Evolutionary conservation across 306 rosid species (phyloP).

Genomic region (Elaeagnus macrophylla): DNA sequence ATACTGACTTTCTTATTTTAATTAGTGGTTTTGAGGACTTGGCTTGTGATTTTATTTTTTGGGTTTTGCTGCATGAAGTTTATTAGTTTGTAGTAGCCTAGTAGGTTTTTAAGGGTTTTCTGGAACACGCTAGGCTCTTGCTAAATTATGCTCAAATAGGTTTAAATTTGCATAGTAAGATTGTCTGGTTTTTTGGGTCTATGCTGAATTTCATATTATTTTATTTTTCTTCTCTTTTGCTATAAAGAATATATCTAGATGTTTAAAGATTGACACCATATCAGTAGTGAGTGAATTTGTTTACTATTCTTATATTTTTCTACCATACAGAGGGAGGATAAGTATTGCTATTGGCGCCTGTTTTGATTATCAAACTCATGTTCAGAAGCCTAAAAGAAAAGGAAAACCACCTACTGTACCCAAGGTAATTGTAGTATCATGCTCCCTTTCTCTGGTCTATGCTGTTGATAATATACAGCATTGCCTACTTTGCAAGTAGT

Average conservation of each 20-base stretch:
- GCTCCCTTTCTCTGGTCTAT: slow-evolving; percentile 8
- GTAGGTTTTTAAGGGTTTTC: neutral
- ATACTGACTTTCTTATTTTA: too few relatives aligned
- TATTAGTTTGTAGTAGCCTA: neutral
- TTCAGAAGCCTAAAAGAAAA: slow-evolving; percentile 48
- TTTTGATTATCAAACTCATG: slow-evolving; percentile 47
- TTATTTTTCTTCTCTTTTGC: neutral
- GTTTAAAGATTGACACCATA: too few relatives aligned
- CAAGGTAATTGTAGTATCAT: slow-evolving; percentile 32
- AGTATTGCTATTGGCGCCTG: slow-evolving; percentile 80
- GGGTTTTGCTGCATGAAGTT: neutral
- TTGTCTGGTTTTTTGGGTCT: neutral
- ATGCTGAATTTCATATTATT: neutral
- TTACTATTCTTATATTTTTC: too few relatives aligned
- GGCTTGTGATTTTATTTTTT: neutral
- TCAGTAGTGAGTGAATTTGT: too few relatives aligned
- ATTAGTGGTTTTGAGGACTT: too few relatives aligned
- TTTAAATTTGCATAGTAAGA: neutral
- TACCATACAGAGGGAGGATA: slow-evolving; percentile 66
- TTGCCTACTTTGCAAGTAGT: neutral
- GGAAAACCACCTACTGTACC: slow-evolving; percentile 73
- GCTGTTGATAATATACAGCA: slow-evolving; percentile 1
- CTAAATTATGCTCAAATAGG: neutral
- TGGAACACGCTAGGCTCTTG: neutral
- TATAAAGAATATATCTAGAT: neutral